Conservation (phyloP, 169 alveolate species). For the Sarcocystis neurona region DNA sequence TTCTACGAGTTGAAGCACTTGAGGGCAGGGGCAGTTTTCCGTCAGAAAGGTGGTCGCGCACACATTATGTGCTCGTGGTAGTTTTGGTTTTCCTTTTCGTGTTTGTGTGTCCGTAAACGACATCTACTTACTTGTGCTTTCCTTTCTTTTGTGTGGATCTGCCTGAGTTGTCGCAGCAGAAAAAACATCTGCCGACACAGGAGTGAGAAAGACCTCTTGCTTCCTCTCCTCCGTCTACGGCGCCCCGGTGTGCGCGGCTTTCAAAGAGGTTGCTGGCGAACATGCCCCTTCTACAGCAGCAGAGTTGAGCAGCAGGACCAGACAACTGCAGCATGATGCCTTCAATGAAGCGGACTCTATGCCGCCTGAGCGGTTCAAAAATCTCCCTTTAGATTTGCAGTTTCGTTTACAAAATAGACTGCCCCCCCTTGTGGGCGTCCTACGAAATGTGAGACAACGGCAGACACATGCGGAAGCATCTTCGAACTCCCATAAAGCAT, state of each 20-base stretch:
- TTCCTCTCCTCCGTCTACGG: slow-evolving; percentile 21
- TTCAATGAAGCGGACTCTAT: background rate
- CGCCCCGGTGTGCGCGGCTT: slow-evolving; percentile 4
- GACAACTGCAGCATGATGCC: background rate
- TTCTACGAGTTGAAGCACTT: no score
- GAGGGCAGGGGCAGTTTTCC: no score
- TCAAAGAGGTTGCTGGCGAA: background rate
- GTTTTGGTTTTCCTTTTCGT: no score
- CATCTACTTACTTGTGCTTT: no score
- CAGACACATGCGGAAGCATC: no score
- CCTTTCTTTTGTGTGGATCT: background rate
- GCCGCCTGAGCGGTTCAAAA: background rate
- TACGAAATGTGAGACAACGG: no score
- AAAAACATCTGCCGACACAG: background rate
- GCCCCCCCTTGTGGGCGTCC: background rate
- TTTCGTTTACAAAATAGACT: background rate
- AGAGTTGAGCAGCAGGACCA: background rate
- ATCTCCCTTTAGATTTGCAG: background rate
- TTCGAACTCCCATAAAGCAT: no score
- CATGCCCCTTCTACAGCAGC: background rate
- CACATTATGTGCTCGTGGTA: no score
- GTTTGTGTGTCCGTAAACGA: no score
- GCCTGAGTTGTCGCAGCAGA: background rate
- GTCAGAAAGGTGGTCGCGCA: no score
- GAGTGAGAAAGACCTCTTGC: background rate